Evolutionary conservation across 306 rosid genomes (phyloP).

Genomic region (Trichosanthes truncata): DNA sequence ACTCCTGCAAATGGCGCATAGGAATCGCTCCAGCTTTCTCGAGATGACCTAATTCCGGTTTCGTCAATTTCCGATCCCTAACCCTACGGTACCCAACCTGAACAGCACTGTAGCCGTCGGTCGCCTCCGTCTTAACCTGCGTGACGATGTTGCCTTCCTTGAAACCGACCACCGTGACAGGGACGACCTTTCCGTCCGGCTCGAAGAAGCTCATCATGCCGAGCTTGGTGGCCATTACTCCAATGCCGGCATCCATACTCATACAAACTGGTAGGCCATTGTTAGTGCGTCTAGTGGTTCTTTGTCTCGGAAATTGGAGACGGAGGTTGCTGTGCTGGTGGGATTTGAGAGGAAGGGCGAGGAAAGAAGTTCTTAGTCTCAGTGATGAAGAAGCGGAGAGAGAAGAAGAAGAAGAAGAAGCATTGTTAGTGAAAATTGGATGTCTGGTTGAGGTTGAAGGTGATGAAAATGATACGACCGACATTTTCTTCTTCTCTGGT

Average conservation of each 20-base stretch:
- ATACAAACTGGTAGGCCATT: constrained; percentile 22
- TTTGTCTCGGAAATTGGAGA: not conserved
- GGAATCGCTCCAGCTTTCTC: constrained; percentile 75
- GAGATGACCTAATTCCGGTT: constrained; percentile 84
- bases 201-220: constrained; percentile 94
- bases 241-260: constrained; percentile 90
- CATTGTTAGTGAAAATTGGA: not conserved
- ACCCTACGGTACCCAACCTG: constrained; percentile 81
- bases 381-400: not conserved
- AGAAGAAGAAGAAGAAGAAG: constrained; percentile 7
- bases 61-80: constrained; percentile 70
- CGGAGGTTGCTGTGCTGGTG: not conserved
- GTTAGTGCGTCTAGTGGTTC: not conserved
- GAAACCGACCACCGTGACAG: constrained; percentile 86
- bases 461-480: constrained; percentile 13
- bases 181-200: constrained; percentile 58
- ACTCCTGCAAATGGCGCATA: constrained; percentile 92
- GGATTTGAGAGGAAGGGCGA: constrained; percentile 10
- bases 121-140: constrained; percentile 69
- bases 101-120: constrained; percentile 72
- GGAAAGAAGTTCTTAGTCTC: constrained; percentile 12
- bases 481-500: constrained; percentile 6
- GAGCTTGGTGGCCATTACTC: constrained; percentile 85
- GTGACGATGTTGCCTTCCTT: constrained; percentile 92
- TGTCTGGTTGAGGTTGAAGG: constrained; percentile 7